Evolutionary conservation across 139 green algal genomes (phyloP), one percentile per base, ranked within the genome.

Genomic region (Pleodorina starrii): DNA sequence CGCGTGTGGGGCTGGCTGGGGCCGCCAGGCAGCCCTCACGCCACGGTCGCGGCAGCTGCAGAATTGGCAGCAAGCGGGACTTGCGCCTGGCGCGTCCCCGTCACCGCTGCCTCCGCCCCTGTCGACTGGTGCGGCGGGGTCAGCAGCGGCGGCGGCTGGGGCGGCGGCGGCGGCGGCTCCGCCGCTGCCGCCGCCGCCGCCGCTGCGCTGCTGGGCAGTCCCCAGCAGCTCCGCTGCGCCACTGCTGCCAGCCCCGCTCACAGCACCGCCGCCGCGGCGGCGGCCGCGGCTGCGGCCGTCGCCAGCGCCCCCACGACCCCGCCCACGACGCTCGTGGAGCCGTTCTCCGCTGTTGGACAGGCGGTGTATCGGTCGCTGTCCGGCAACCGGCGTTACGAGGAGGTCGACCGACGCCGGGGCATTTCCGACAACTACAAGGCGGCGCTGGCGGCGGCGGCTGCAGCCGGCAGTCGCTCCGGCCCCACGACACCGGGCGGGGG

Each of bases 291-390:
- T 11, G 35, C 36, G 1, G 69, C 35, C 69, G 69, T 25, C 32
- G 29, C 69, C 69, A 48, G 36, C 72, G 72, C 72, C 25, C 40
- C 40, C 23, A 25, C 72, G 38, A 59, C 72, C 12, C 40, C 72
- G 25, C 23, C 72, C 21, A 32, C 32, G 5, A 69, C n/a, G n/a
- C 48, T 69, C 3, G 76, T 71, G 50, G 19, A 66, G 12, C 76
- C 76, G 9, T 80, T 80, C n/a, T 36, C n/a, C 19, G 72, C 72
- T 23, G 72, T 57, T 25, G 72, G 72, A 48, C 76, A 84, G 76
- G 10, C 57, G 14, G 14, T 38, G 4, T 54, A 71, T 9, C 51
- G 51, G 7, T 85, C 77, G 5, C 36, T 85, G 32, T 85, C 77
- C 35, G 27, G 69, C 69, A n/a, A 10, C 32, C 69, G 69, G 16